Percentiles rank a stretch among this genome's conserved stretches.
phyloP scores from a whole-genome alignment of 768 basidiomycete species.

The Lyophyllum semitale region DNA sequence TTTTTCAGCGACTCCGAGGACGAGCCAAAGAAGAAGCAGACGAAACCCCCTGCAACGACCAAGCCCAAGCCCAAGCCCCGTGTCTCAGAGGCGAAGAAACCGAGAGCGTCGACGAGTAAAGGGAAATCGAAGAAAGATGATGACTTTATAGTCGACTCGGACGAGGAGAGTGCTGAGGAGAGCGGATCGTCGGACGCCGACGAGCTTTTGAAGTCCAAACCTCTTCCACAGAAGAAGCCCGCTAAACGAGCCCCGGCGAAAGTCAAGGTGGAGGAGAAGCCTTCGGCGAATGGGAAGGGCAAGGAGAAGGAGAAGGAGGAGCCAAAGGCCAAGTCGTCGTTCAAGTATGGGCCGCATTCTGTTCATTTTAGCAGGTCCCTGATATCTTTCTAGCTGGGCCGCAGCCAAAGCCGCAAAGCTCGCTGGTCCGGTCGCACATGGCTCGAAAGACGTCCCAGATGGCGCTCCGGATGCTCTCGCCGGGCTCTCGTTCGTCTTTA shows the following conservation, averaged over 20 bases:
- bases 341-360: constrained; percentile 23
- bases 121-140: constrained; percentile 26
- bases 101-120: constrained; percentile 22
- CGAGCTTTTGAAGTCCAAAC: constrained; percentile 6
- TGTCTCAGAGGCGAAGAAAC: constrained; percentile 8
- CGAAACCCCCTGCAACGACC: not conserved
- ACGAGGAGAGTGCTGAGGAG: constrained; percentile 10
- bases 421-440: constrained; percentile 64
- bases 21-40: constrained; percentile 1
- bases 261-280: constrained; percentile 17
- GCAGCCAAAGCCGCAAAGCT: constrained; percentile 59
- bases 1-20: constrained; percentile 21
- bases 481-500: constrained; percentile 92
- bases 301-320: constrained; percentile 20
- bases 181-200: constrained; percentile 20
- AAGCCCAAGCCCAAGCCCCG: constrained; percentile 14
- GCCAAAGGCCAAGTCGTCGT: constrained; percentile 21
- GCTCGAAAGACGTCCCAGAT: constrained; percentile 72
- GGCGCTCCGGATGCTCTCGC: constrained; percentile 73
- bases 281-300: constrained; percentile 1
- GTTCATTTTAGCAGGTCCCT: not conserved
- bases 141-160: constrained; percentile 24
- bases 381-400: constrained; percentile 35
- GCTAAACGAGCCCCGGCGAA: constrained; percentile 17
- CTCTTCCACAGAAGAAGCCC: constrained; percentile 1